phyloP scores from a whole-genome alignment of 108 stramenopile genomes.

The Fragilaria crotonensis region DNA sequence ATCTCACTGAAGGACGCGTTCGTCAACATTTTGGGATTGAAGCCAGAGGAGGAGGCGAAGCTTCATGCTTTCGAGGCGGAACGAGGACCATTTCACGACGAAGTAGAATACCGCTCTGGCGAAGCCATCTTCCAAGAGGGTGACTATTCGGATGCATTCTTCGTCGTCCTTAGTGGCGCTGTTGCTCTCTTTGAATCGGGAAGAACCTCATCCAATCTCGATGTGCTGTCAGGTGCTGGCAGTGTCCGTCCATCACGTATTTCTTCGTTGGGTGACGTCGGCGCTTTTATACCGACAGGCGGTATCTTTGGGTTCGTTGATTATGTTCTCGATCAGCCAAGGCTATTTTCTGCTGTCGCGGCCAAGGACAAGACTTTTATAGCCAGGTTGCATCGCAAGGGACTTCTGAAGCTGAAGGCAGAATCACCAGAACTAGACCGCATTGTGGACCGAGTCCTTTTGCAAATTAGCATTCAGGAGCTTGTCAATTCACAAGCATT shows the following conservation, averaged over 20 bases:
- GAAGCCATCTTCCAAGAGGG: conserved; percentile 44
- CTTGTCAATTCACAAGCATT: conserved; percentile 37
- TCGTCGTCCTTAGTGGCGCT: conserved; percentile 60
- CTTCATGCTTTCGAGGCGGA: conserved; percentile 38
- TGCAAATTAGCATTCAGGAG: conserved; percentile 60
- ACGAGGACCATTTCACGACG: conserved; percentile 46
- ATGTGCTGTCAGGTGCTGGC: conserved; percentile 21
- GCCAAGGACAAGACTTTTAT: conserved; percentile 49
- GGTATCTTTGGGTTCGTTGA: conserved; percentile 81
- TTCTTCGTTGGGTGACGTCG: conserved; percentile 26
- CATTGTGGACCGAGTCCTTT: conserved; percentile 61
- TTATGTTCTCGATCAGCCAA: conserved; percentile 56
- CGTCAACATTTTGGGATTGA: conserved; percentile 36
- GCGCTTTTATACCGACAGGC: conserved; percentile 32
- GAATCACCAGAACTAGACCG: conserved; percentile 49
- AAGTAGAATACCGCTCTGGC: conserved; percentile 36
- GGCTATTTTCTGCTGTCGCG: conserved; percentile 54
- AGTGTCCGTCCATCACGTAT: conserved; percentile 2
- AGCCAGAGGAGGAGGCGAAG: conserved; percentile 30
- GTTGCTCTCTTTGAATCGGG: conserved; percentile 51
- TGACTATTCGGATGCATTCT: conserved; percentile 60
- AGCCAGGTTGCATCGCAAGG: conserved; percentile 51
- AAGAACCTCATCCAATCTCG: neutral
- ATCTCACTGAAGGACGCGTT: conserved; percentile 34
- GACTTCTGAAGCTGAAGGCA: conserved; percentile 37